Conservation (phyloP, 1,284 basidiomycete species). For the Moesziomyces sp. region DNA sequence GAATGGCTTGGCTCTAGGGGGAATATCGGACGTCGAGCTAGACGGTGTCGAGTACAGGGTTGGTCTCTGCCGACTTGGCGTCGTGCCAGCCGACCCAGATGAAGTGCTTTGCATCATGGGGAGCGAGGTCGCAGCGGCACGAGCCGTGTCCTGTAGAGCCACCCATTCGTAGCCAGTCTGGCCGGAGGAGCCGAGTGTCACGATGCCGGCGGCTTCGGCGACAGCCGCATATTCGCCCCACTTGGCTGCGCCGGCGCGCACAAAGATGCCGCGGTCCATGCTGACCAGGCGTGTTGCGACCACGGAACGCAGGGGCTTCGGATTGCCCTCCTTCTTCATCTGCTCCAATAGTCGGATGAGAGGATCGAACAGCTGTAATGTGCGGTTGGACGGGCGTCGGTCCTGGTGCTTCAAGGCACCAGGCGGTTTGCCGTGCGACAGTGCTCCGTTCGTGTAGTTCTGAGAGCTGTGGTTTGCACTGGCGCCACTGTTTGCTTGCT, state of each 20-base stretch:
- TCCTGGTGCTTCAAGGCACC: slow-evolving; percentile 25
- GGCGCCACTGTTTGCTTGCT: slow-evolving; percentile 5
- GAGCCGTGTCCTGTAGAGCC: slow-evolving; percentile 32
- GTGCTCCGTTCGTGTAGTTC: not conserved
- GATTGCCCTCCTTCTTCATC: slow-evolving; percentile 48
- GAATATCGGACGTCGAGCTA: slow-evolving; percentile 1
- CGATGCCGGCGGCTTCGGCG: slow-evolving; percentile 56
- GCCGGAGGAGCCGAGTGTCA: slow-evolving; percentile 46
- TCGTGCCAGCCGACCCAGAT: slow-evolving; percentile 10
- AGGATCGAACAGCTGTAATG: slow-evolving; percentile 47
- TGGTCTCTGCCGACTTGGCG: slow-evolving; percentile 26
- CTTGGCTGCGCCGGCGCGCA: slow-evolving; percentile 49
- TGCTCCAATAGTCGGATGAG: slow-evolving; percentile 51
- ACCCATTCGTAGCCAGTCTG: slow-evolving; percentile 56
- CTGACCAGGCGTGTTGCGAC: slow-evolving; percentile 42
- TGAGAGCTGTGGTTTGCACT: slow-evolving; percentile 1
- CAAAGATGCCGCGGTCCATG: slow-evolving; percentile 46
- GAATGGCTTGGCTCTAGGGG: slow-evolving; percentile 27
- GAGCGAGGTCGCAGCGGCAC: slow-evolving; percentile 14
- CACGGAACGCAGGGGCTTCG: slow-evolving; percentile 45
- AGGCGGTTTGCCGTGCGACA: slow-evolving; percentile 21
- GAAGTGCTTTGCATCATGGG: slow-evolving; percentile 26
- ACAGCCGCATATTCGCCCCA: slow-evolving; percentile 60
- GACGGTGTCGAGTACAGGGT: slow-evolving; percentile 5
- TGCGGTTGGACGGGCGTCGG: slow-evolving; percentile 39